Conservation (phyloP, 371 early-diverging fungal species). For the Gilbertella persicaria region DNA sequence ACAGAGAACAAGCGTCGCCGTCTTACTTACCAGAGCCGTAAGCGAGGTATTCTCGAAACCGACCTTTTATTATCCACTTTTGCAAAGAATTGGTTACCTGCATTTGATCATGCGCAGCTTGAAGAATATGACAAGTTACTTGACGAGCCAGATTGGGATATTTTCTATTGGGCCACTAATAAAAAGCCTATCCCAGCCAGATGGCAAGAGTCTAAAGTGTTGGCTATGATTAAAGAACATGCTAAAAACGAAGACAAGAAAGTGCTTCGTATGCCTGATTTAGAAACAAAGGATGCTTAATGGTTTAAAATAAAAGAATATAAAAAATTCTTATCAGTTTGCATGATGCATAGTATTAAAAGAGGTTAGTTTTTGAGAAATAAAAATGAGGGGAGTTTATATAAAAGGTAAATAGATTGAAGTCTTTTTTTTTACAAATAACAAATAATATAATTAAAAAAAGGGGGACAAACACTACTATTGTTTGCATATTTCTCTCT, state of each 20-base stretch:
- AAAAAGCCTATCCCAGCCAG: conserved; percentile 67
- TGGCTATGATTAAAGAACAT: conserved; percentile 65
- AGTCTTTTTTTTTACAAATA: no score
- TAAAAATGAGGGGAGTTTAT: neutral
- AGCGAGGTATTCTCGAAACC: conserved; percentile 94
- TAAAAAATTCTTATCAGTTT: conserved; percentile 13
- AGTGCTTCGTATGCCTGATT: conserved; percentile 77
- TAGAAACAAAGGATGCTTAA: conserved; percentile 31
- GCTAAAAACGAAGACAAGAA: conserved; percentile 69
- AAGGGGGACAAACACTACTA: neutral
- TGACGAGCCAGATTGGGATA: conserved; percentile 96
- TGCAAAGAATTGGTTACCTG: conserved; percentile 63
- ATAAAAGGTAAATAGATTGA: neutral
- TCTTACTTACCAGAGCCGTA: conserved; percentile 88
- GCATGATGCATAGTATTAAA: conserved; percentile 13
- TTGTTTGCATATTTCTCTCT: no score
- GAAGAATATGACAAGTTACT: conserved; percentile 81
- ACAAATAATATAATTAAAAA: neutral
- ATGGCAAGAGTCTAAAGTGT: conserved; percentile 53
- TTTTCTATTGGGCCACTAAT: conserved; percentile 88
- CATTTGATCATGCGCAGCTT: conserved; percentile 61
- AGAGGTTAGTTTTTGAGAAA: neutral
- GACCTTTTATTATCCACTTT: conserved; percentile 92
- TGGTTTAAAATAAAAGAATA: conserved; percentile 5
- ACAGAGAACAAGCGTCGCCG: conserved; percentile 75